Evolutionary conservation across 225 moss, liverwort and hornwort species (phyloP), one percentile per base, ranked within the genome.

Genomic region (Lunularia cruciata): DNA sequence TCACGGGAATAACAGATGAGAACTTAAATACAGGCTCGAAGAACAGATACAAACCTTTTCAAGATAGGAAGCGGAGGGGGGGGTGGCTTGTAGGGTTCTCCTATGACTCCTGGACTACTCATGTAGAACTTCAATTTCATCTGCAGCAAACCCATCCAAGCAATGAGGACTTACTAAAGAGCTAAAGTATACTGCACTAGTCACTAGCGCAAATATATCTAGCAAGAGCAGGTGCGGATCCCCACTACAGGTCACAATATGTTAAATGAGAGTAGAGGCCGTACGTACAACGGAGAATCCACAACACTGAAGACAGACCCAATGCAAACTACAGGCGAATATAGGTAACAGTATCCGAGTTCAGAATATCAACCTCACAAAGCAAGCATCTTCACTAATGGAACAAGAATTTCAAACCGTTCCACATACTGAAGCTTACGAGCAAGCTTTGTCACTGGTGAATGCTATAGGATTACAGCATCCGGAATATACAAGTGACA

Each of bases 71-170:
- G 85, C 4, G 86, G 81, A 12, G 84, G 83, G 39, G 84, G 75
- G 26, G 79, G 89, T 59, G 84, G 83, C 79, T 86, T 98, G 81
- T 87, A 98, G 20, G 96, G 93, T 57, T 98, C 96, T 81, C 93
- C 96, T 62, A 98, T 88, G 9, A 98, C 86, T 68, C 96, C 96
- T 70, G 96, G 92, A 82, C 96, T 98, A 43, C 96, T 91, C 87
- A 91, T 90, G 72, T 76, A 93, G 25, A 92, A 80, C 60, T 89
- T 87, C 73, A 98, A 74, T 68, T 84, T 93, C 87, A 91, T 86
- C 92, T 92, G 81, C 72, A 64, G 51, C 67, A 66, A 59, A 72
- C 58, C 63, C 43, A 64, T 31, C 40, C 40, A 13, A 18, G 3
- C 1, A 20, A 60, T 4, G 15, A 6, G 13, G 34, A 1, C 8